Percentiles rank a stretch among this genome's conserved stretches.
These are phyloP conservation scores for Astrocystis sublimbata DNA, from an alignment of 495 filamentous ascomycete genomes.

Conservation along the genomic window DNA sequence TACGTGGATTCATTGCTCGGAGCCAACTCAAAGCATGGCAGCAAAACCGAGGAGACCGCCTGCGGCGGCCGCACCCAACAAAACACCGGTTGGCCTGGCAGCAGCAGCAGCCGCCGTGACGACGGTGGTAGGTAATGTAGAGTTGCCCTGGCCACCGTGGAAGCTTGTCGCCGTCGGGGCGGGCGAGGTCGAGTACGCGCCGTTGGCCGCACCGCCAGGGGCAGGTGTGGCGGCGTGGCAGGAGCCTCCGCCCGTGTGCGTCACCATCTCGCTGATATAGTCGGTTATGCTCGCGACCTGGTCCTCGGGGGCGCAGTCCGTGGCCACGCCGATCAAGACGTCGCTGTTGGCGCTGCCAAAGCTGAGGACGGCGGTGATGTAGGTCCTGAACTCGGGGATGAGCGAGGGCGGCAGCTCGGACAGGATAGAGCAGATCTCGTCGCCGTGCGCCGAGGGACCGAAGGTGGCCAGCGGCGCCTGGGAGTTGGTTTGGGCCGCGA, in stretches of 20 bases:
- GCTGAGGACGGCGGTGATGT: slow-evolving; percentile 8
- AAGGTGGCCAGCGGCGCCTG: not conserved
- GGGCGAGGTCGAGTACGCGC: slow-evolving; percentile 11
- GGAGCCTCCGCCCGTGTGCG: not conserved
- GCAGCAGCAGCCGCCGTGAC: slow-evolving; percentile 4
- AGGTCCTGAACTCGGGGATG: not conserved
- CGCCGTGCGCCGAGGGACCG: not conserved
- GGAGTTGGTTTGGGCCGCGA: not conserved
- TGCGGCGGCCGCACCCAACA: slow-evolving; percentile 11
- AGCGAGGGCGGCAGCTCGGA: slow-evolving; percentile 3
- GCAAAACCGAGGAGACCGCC: slow-evolving; percentile 9
- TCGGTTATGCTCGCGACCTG: slow-evolving; percentile 4
- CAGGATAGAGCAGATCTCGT: slow-evolving; percentile 7
- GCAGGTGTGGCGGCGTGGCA: not conserved
- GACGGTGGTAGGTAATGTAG: not conserved
- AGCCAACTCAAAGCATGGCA: slow-evolving; percentile 5
- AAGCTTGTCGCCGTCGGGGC: slow-evolving; percentile 1
- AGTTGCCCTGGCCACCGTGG: not conserved
- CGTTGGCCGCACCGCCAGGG: slow-evolving; percentile 3
- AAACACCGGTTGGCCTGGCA: slow-evolving; percentile 7
- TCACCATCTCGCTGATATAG: slow-evolving; percentile 9
- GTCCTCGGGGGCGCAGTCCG: slow-evolving; percentile 9
- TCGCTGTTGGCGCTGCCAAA: slow-evolving; percentile 4
- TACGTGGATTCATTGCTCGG: too few species aligned
- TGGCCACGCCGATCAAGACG: not conserved